phyloP scores from a whole-genome alignment of 140 eudicot species.

The Anethum foeniculum region DNA sequence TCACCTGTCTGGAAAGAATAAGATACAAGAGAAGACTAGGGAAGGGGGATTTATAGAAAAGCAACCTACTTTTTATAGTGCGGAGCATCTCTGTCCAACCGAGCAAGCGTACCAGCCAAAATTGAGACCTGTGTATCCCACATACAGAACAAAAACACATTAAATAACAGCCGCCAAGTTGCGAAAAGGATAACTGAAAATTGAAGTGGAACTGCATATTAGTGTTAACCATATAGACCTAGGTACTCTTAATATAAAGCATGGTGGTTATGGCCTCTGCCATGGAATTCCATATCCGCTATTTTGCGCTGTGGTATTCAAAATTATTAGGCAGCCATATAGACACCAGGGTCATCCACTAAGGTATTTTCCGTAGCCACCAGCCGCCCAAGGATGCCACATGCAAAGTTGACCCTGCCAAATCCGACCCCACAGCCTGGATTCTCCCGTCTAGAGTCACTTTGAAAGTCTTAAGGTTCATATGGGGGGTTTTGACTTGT shows the following conservation, averaged over 20 bases:
- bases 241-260: background rate
- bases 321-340: background rate
- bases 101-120: constrained; percentile 99
- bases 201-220: background rate
- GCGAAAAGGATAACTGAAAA: background rate
- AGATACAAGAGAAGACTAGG: background rate
- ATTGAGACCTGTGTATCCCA: constrained; percentile 70
- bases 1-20: background rate
- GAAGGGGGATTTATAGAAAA: background rate
- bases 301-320: background rate
- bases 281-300: background rate
- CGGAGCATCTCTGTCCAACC: constrained; percentile 98
- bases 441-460: no score
- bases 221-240: background rate
- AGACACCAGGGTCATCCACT: background rate
- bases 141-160: constrained; percentile 6
- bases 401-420: background rate
- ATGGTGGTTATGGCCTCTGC: background rate
- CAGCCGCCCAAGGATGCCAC: background rate
- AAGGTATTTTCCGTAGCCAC: background rate
- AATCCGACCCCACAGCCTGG: background rate
- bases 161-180: background rate
- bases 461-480: no score
- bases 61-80: constrained; percentile 71
- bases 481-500: no score